A percentile compares a stretch with the other conserved stretches of the same genome.
Evolutionary conservation across 441 rosid genomes (phyloP).

Genomic region (Adansonia gregorii): DNA sequence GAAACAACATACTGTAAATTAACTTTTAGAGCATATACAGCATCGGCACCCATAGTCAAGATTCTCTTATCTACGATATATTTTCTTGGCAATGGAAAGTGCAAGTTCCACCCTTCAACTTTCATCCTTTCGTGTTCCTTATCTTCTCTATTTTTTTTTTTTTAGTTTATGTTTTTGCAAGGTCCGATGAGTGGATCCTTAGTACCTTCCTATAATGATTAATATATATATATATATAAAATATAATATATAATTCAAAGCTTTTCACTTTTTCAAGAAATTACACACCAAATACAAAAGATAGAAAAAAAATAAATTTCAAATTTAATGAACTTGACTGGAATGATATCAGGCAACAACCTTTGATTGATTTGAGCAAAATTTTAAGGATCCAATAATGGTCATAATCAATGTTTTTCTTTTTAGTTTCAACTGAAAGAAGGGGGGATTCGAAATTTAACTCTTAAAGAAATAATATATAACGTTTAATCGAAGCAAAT

Average conservation of each 20-base stretch:
- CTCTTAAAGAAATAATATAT: too few relatives aligned
- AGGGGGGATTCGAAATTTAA: too few relatives aligned
- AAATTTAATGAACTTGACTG: neutral
- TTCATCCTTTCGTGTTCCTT: neutral
- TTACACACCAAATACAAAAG: neutral
- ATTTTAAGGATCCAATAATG: neutral
- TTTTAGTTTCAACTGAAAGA: too few relatives aligned
- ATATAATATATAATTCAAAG: neutral
- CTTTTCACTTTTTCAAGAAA: neutral
- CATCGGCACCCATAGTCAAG: constrained; percentile 8
- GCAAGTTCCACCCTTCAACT: constrained; percentile 9
- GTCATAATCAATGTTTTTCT: neutral
- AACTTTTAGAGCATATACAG: neutral
- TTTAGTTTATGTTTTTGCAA: neutral
- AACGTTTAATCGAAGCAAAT: too few relatives aligned
- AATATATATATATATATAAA: neutral
- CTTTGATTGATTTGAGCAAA: neutral
- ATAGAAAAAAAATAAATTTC: neutral
- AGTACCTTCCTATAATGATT: neutral
- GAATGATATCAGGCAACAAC: neutral
- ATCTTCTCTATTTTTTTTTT: neutral
- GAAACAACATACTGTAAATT: neutral
- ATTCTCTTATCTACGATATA: neutral
- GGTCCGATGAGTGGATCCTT: constrained; percentile 19
- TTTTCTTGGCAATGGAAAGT: neutral